Evolutionary conservation across 2,329 filamentous ascomycete species (phyloP), one percentile per base, ranked within the genome.

Genomic region (Mycosphaerella sp.): DNA sequence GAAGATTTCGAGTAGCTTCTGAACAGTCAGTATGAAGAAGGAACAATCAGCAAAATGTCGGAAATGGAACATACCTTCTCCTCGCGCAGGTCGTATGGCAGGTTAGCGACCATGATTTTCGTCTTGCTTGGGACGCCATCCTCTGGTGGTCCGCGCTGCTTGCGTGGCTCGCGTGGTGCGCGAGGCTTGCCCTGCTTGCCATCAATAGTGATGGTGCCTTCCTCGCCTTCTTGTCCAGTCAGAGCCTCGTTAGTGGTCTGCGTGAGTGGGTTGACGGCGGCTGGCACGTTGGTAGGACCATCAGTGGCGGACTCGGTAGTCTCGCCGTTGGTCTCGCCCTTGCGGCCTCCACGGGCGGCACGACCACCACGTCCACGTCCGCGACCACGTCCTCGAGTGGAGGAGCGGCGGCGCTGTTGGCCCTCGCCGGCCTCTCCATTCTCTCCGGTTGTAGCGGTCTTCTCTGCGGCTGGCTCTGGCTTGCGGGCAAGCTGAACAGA

Each of bases 21-120:
- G 34, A 23, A 17, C 7, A 42, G 59, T 72, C 64, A 73, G 69
- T 53, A 48, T 44, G 50, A 38, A 31, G 17, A 41, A 14, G 34
- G 36, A 44, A 39, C 39, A 4, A 51, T n/a, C 12, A 42, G 2
- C 9, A 6, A 45, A 6, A 61, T 44, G 29, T 42, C 4, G 3
- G n/a, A 14, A 36, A 29, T 12, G 45, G 7, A 41, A 70, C 80
- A 64, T 76, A 95, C 92, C 84, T 92, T 95, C 70, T 97, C 91
- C 79, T 98, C 93, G 67, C 86, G 92, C 74, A 97, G 82, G 78
- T 98, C 92, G 72, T 98, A 98, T 50, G 93, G 93, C 60, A 98
- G 84, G 80, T 98, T 98, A 70, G 93, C 93, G 69, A 98, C 93
- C 93, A 98, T 98, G 77, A 98, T 89, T 87, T 98, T 98, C 76